Evolutionary conservation across 2,329 filamentous ascomycete species (phyloP).

Genomic region (Diaporthe ampelina): DNA sequence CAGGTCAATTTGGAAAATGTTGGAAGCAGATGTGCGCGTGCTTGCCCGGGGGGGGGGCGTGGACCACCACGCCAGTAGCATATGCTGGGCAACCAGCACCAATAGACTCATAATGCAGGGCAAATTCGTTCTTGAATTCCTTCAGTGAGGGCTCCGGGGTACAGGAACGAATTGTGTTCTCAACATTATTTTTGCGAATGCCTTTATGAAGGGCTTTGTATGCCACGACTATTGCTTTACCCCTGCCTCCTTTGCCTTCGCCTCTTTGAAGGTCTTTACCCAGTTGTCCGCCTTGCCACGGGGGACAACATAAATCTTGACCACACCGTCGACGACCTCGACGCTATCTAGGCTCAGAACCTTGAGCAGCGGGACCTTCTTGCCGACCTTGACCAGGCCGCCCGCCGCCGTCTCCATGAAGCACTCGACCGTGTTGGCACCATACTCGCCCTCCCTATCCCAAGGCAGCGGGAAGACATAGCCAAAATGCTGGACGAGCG

Average conservation of each 20-base stretch:
- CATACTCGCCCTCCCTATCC: slow-evolving; percentile 80
- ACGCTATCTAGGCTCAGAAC: slow-evolving; percentile 82
- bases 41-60: slow-evolving; percentile 6
- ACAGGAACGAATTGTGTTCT: background rate
- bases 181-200: background rate
- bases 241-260: slow-evolving; percentile 67
- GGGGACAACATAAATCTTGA: slow-evolving; percentile 87
- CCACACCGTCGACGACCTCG: slow-evolving; percentile 88
- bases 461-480: slow-evolving; percentile 93
- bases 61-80: slow-evolving; percentile 31
- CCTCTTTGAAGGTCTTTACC: slow-evolving; percentile 86
- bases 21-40: slow-evolving; percentile 23
- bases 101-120: slow-evolving; percentile 25
- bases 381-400: slow-evolving; percentile 89
- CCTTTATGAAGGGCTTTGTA: background rate
- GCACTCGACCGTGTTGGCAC: slow-evolving; percentile 78
- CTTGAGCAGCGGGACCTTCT: slow-evolving; percentile 83
- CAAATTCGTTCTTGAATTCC: background rate
- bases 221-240: slow-evolving; percentile 6
- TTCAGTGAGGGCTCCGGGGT: background rate
- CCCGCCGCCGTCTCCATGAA: slow-evolving; percentile 88
- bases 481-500: slow-evolving; percentile 80
- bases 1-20: slow-evolving; percentile 34
- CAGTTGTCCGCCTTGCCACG: slow-evolving; percentile 78
- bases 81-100: slow-evolving; percentile 22